Evolutionary conservation across 78 protist species (phyloP), one percentile per base, ranked within the genome.

Genomic region (Dictyostelium discoideum): DNA sequence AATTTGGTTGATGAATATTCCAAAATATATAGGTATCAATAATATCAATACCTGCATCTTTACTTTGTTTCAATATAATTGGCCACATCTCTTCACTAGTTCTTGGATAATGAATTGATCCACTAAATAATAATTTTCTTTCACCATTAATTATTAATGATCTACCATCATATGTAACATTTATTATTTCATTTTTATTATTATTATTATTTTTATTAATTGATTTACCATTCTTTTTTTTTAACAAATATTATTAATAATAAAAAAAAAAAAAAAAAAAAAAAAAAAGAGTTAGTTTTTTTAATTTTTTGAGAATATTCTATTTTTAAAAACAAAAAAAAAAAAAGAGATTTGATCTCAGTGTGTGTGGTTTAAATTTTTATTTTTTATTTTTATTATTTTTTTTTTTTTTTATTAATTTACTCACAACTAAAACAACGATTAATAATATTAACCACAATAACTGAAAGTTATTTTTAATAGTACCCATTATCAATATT

Each of bases 11-110:
- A 80, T 96, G 97, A 26, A 88, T 2, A 87, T 96, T 85, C 97
- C 97, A 96, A 60, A 96, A 93, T n/a, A 95, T 60, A 48, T 96
- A 96, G 3, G 97, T 96, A 26, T 96, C 90, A 26, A 96, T 95
- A 0, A 80, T 54, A 65, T 96, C 85, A 26, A 96, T 76, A n/a
- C 97, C 97, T 63, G 74, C 24, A 46, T 32, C 57, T 82, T 82
- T 85, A 11, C 90, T 92, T 24, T 10, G 7, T 11, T n/a, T 54
- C 40, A 96, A 39, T 37, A 96, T n/a, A 24, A 24, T 22, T 40
- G 20, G 22, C 97, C 97, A 96, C 72, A 65, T 92, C 37, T 80
- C 67, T 95, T 84, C 85, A 92, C 97, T 26, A 5, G 76, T n/a
- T 42, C 92, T 65, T 48, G 92, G 92, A 73, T 85, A 85, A 72